Base-by-base conservation (phyloP, 2,329 filamentous ascomycete species). In the Lachnellula occidentalis region DNA sequence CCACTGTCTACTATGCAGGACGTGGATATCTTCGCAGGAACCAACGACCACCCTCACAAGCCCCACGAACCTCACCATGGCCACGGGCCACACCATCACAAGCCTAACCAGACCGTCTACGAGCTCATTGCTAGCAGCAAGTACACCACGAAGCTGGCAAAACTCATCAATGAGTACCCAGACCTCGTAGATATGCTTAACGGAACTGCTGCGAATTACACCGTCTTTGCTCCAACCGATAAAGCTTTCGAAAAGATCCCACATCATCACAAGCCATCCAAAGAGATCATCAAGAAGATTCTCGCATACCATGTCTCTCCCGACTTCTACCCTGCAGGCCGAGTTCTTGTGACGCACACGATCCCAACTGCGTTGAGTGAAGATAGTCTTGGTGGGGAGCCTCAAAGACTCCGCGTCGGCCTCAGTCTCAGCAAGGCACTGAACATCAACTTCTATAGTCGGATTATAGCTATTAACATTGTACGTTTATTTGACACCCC, bases 141-240 rank as follows among this genome's bases (percentile, higher is more conserved):
- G 65, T 80, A 89, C 72, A 92, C 89, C 1, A 87, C 82, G 48
- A 87, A 85, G 70, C 86, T 96, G 45, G 83, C 86, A 27, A 81
- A 86, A 67, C 74, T 91, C n/a, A 79, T 96, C 62, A 78, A 87
- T 58, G 78, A 90, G 57, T 85, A 88, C 67, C 78, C 84, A 1
- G 82, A 89, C 50, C 74, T 96, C 0, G 83, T 92, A 36, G 70
- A 86, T 51, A 70, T 84, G 3, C 79, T 96, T 27, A 94, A 95
- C 72, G 80, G 81, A 65, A 92, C 88, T 1, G 73, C 80, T 36
- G 76, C 80, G 21, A 92, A 92, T 70, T 82, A 86, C 66, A 96
- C 92, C 1, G 72, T 94, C 49, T 95, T 96, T 65, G 87, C 88
- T 2, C 92, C 92, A 0, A 83, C 81, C 1, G 83, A 96, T 68